Evolutionary conservation across 2,329 filamentous ascomycete species (phyloP).

Genomic region (Davidsoniella eucalypti): DNA sequence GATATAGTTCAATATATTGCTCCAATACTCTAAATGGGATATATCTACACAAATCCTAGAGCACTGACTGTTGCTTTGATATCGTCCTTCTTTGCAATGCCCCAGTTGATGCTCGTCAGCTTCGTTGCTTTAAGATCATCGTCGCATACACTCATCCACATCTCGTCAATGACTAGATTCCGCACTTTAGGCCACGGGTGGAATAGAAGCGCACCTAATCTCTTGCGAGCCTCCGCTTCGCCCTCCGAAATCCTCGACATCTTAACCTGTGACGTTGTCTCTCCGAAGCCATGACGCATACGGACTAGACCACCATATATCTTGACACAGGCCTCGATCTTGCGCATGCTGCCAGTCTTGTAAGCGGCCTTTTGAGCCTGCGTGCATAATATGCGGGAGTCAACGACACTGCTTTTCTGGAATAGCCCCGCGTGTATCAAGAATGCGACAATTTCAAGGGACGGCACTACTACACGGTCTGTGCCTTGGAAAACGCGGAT

Average conservation of each 20-base stretch:
- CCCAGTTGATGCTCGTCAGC: constrained; percentile 41
- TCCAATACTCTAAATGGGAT: no score
- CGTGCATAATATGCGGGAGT: constrained; percentile 45
- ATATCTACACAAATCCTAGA: constrained; percentile 23
- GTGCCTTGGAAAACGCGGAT: constrained; percentile 36
- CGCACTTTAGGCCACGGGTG: constrained; percentile 72
- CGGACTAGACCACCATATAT: constrained; percentile 57
- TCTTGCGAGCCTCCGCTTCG: constrained; percentile 41
- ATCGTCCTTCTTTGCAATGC: constrained; percentile 30
- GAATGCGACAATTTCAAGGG: constrained; percentile 62
- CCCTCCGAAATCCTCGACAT: constrained; percentile 14
- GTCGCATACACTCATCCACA: constrained; percentile 32
- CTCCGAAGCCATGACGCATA: constrained; percentile 15
- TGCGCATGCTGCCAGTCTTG: constrained; percentile 66
- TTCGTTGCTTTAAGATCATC: constrained; percentile 18
- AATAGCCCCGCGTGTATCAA: constrained; percentile 48
- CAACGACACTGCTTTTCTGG: constrained; percentile 23
- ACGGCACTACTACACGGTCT: constrained; percentile 58
- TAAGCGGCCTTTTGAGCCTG: constrained; percentile 64
- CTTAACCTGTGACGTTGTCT: constrained; percentile 1
- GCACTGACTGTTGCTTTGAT: constrained; percentile 27
- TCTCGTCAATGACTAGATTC: constrained; percentile 40
- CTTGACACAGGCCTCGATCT: constrained; percentile 63
- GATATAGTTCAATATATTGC: no score
- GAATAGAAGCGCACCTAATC: constrained; percentile 54